A percentile compares a stretch with the other conserved stretches of the same genome.
These are phyloP conservation scores for Fraxinus pennsylvanica DNA, from an alignment of 257 asterid genomes.

Conservation along the genomic window DNA sequence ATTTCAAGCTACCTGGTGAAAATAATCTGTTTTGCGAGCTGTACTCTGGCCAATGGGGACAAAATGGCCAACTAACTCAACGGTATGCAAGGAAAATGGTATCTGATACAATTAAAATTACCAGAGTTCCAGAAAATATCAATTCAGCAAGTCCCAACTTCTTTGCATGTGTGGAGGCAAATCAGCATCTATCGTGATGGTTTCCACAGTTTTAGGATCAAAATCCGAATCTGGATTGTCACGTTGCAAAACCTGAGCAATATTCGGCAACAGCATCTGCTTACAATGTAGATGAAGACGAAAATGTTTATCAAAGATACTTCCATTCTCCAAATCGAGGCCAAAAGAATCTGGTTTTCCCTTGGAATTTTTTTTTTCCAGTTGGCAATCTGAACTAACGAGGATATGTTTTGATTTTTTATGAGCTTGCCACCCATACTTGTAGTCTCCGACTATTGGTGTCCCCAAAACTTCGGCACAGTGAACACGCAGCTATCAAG, in stretches of 20 bases:
- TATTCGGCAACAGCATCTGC: conserved; percentile 71
- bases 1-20: too few relatives aligned
- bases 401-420: conserved; percentile 48
- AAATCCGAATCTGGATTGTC: conserved; percentile 33
- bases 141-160: conserved; percentile 66
- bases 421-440: conserved; percentile 94
- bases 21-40: too few relatives aligned
- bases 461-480: conserved; percentile 96
- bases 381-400: conserved; percentile 24
- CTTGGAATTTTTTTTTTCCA: conserved; percentile 24
- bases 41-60: too few relatives aligned
- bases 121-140: not conserved
- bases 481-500: conserved; percentile 80
- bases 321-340: conserved; percentile 59
- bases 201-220: conserved; percentile 35
- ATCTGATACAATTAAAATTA: too few relatives aligned
- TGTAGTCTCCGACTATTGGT: conserved; percentile 96
- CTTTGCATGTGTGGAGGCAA: conserved; percentile 81
- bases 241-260: conserved; percentile 49
- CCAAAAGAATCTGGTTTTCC: conserved; percentile 32
- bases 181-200: conserved; percentile 58
- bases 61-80: too few relatives aligned
- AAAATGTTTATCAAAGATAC: conserved; percentile 59
- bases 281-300: conserved; percentile 90
- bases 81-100: too few relatives aligned